Conservation (phyloP, 148 eudicot species). For the Oxyria digyna region DNA sequence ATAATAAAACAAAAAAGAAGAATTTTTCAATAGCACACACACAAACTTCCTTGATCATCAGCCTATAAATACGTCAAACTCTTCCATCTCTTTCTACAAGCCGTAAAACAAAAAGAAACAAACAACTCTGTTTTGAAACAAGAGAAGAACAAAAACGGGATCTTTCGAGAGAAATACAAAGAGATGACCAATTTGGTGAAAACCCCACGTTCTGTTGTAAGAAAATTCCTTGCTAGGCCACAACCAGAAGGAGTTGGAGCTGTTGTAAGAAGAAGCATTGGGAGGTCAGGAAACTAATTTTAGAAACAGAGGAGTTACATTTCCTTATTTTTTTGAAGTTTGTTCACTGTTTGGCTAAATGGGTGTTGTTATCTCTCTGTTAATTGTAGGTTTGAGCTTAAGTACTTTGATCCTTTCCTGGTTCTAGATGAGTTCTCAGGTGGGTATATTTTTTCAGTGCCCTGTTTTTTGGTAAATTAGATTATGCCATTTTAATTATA, state of each 20-base stretch:
- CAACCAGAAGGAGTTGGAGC: constrained; percentile 86
- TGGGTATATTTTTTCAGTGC: constrained; percentile 10
- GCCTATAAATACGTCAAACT: background rate
- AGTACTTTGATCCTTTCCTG: constrained; percentile 76
- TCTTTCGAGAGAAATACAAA: background rate
- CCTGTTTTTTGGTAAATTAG: background rate
- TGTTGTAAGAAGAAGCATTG: constrained; percentile 73
- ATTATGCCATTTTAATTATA: background rate
- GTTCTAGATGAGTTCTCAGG: constrained; percentile 73
- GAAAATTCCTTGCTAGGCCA: constrained; percentile 63
- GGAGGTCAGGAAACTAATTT: constrained; percentile 27
- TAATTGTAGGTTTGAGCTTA: constrained; percentile 54
- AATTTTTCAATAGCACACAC: background rate
- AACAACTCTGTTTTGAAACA: background rate
- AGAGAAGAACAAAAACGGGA: background rate
- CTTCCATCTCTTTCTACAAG: background rate
- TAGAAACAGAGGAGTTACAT: background rate
- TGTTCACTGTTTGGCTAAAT: background rate
- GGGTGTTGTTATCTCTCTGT: background rate
- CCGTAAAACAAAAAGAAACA: background rate
- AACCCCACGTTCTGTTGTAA: constrained; percentile 41
- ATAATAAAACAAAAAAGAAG: background rate
- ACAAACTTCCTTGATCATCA: background rate
- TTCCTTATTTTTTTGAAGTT: no score
- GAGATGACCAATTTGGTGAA: constrained; percentile 10